Evolutionary conservation across 306 rosid species (phyloP).

Genomic region (Psophocarpus tetragonolobus): DNA sequence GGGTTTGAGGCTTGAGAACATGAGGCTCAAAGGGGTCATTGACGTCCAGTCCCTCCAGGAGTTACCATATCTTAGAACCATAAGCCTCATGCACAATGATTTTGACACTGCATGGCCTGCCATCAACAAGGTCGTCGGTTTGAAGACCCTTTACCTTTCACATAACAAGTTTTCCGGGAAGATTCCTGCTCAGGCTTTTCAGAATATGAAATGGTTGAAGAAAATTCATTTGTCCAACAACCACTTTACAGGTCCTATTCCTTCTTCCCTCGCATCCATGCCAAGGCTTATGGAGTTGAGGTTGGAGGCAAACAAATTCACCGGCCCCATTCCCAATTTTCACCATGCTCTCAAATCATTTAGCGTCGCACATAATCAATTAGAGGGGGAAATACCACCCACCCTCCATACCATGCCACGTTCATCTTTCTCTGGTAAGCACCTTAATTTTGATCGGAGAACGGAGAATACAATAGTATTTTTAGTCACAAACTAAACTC

Average conservation of each 20-base stretch:
- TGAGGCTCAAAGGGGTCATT: conserved; percentile 64
- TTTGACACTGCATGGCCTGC: conserved; percentile 59
- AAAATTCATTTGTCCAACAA: conserved; percentile 60
- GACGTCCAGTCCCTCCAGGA: conserved; percentile 46
- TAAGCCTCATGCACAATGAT: conserved; percentile 64
- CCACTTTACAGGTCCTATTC: conserved; percentile 59
- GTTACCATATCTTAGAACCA: conserved; percentile 49
- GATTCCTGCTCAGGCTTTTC: conserved; percentile 50
- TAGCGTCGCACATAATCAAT: conserved; percentile 55
- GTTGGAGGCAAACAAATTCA: conserved; percentile 62
- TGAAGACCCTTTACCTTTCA: conserved; percentile 57
- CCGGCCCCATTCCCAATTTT: conserved; percentile 65
- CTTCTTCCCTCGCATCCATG: conserved; percentile 49
- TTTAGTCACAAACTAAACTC: too few relatives aligned
- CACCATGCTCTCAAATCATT: conserved; percentile 32
- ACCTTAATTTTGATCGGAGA: too few relatives aligned
- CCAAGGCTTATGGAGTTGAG: conserved; percentile 55
- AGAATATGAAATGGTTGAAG: conserved; percentile 59
- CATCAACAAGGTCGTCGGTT: conserved; percentile 34
- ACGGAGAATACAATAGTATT: too few relatives aligned
- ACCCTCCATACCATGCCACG: conserved; percentile 34
- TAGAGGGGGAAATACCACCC: conserved; percentile 69
- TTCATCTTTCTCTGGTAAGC: conserved; percentile 64
- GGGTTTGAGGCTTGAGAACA: conserved; percentile 66
- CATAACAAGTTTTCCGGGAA: conserved; percentile 57